These are phyloP conservation scores for Xylaria acuta DNA, from an alignment of 495 filamentous ascomycete genomes.

Conservation along the genomic window DNA sequence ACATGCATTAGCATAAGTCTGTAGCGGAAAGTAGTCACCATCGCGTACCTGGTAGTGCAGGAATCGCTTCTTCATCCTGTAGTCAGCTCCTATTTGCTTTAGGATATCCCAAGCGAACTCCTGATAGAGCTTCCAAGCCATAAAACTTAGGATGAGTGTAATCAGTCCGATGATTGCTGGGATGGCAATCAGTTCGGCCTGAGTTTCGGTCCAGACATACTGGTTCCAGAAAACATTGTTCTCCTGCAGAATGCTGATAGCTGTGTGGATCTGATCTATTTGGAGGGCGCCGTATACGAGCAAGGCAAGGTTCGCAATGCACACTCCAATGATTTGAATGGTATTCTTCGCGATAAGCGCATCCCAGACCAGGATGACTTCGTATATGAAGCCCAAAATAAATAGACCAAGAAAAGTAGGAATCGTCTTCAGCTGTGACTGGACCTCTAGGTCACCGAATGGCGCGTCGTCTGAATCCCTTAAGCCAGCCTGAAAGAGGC, in stretches of 20 bases:
- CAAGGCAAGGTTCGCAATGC: constrained; percentile 87
- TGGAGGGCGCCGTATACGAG: constrained; percentile 93
- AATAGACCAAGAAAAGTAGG: constrained; percentile 94
- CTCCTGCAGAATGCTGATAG: constrained; percentile 59
- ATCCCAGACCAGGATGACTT: constrained; percentile 88
- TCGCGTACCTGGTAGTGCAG: constrained; percentile 87
- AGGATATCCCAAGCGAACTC: constrained; percentile 99
- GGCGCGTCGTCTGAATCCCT: constrained; percentile 29
- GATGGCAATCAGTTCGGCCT: constrained; percentile 82
- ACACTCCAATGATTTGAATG: constrained; percentile 96
- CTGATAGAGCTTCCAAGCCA: constrained; percentile 94
- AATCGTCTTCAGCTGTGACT: constrained; percentile 68
- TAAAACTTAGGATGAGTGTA: constrained; percentile 71
- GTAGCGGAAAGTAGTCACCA: not conserved
- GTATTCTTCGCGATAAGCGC: constrained; percentile 95
- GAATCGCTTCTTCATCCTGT: constrained; percentile 95
- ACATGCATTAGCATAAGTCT: constrained; percentile 40
- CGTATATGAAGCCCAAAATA: constrained; percentile 95
- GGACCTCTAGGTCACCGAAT: constrained; percentile 36
- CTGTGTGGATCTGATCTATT: constrained; percentile 81
- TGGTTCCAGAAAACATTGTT: constrained; percentile 36
- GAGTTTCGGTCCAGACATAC: constrained; percentile 68
- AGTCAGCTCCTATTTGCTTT: constrained; percentile 97
- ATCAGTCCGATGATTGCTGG: constrained; percentile 82
- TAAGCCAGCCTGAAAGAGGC: constrained; percentile 65